These are phyloP conservation scores for Arabis hirsuta DNA, from an alignment of 345 rosid genomes.

Conservation along the genomic window DNA sequence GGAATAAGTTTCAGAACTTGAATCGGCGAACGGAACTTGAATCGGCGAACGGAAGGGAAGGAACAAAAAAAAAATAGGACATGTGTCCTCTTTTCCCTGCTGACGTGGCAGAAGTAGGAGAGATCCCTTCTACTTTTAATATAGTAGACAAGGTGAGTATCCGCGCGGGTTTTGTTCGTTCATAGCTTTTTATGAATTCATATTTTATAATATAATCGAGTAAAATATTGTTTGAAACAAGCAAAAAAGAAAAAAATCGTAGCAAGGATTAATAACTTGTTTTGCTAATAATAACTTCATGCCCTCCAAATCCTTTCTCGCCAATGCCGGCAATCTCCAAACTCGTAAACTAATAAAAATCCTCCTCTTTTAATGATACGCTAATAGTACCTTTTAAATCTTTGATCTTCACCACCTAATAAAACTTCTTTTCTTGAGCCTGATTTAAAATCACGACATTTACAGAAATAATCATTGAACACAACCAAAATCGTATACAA, in stretches of 20 bases:
- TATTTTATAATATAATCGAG: too few species aligned
- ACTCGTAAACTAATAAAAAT: constrained; percentile 14
- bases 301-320: constrained; percentile 35
- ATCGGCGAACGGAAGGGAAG: too few species aligned
- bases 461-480: constrained; percentile 16
- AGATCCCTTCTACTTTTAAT: too few species aligned
- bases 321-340: constrained; percentile 36
- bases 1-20: too few species aligned
- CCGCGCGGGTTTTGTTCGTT: too few species aligned
- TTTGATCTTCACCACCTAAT: constrained; percentile 10
- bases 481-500: constrained; percentile 23
- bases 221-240: not conserved
- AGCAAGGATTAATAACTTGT: too few species aligned
- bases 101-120: too few species aligned
- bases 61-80: too few species aligned
- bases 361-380: constrained; percentile 22
- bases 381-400: not conserved
- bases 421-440: constrained; percentile 23
- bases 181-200: too few species aligned
- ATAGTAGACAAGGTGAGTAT: too few species aligned
- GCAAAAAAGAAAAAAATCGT: constrained; percentile 9
- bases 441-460: constrained; percentile 23
- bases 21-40: too few species aligned
- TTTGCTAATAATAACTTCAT: not conserved
- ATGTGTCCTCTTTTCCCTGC: too few species aligned